A percentile compares a stretch with the other conserved stretches of the same genome.
These are phyloP conservation scores for Eutreptiella sp. DNA, from an alignment of 208 protist species.

Conservation along the genomic window DNA sequence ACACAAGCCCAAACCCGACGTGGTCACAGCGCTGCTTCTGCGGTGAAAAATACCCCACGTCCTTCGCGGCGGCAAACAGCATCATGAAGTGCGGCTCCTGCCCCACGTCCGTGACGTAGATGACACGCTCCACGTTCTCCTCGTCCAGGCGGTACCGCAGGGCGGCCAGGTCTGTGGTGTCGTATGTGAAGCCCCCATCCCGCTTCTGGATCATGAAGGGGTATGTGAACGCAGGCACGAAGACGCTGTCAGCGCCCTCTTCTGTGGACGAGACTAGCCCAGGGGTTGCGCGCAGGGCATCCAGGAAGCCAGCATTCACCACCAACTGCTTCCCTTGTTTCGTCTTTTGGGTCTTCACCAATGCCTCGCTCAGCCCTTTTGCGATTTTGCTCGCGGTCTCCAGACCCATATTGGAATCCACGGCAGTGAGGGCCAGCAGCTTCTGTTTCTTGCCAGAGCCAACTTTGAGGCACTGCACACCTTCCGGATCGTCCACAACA, in stretches of 20 bases:
- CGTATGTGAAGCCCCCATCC: constrained; percentile 89
- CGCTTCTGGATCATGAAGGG: constrained; percentile 89
- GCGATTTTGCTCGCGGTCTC: too few species aligned
- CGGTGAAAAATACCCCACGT: constrained; percentile 78
- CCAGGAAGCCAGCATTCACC: too few species aligned
- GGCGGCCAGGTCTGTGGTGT: constrained; percentile 86
- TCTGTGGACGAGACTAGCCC: too few species aligned
- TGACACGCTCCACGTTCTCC: constrained; percentile 71
- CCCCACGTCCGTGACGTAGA: constrained; percentile 91
- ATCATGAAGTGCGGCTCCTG: constrained; percentile 88
- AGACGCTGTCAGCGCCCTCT: constrained; percentile 66
- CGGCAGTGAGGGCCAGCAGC: too few species aligned
- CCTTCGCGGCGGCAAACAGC: constrained; percentile 69
- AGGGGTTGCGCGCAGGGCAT: too few species aligned
- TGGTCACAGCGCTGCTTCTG: constrained; percentile 80
- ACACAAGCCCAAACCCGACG: constrained; percentile 85
- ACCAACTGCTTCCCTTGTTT: too few species aligned
- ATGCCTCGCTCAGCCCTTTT: too few species aligned
- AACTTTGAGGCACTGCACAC: too few species aligned
- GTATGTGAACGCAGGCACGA: constrained; percentile 75
- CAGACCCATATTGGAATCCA: too few species aligned
- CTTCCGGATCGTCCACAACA: too few species aligned
- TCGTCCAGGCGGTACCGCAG: constrained; percentile 80
- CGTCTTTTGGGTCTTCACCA: too few species aligned
- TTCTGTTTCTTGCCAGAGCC: too few species aligned